Evolutionary conservation across 78 protist species (phyloP).

Genomic region (Planoprotostelium fungivorum): DNA sequence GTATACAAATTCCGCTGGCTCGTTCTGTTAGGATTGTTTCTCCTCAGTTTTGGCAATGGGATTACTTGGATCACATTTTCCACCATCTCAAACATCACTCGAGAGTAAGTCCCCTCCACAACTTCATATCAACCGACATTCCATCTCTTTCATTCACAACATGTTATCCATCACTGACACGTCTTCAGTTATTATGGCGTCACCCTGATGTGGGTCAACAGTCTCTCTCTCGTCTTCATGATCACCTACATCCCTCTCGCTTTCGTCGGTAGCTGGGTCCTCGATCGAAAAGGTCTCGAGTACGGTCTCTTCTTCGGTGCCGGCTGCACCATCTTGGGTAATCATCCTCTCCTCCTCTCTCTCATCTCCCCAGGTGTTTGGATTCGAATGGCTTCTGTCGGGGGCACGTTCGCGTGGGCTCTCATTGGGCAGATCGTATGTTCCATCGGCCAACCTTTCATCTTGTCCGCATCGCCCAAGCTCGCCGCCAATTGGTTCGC

Average conservation of each 20-base stretch:
- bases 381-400: background rate
- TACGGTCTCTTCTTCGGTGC: background rate
- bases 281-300: background rate
- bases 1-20: background rate
- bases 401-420: background rate
- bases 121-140: background rate
- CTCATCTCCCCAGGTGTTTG: background rate
- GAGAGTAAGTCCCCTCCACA: background rate
- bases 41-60: background rate
- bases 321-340: background rate
- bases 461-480: background rate
- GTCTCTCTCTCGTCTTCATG: background rate
- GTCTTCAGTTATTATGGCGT: background rate
- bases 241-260: background rate
- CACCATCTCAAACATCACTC: background rate
- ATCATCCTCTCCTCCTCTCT: background rate
- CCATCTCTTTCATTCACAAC: too few relatives aligned
- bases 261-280: background rate
- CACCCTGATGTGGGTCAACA: background rate
- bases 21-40: background rate
- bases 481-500: conserved; percentile 8
- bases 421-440: background rate
- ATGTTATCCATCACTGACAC: background rate
- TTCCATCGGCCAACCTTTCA: conserved; percentile 10
- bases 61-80: background rate